Evolutionary conservation across 106 monocot species (phyloP), one percentile per base, ranked within the genome.

Genomic region (Apostasia shenzhenica): DNA sequence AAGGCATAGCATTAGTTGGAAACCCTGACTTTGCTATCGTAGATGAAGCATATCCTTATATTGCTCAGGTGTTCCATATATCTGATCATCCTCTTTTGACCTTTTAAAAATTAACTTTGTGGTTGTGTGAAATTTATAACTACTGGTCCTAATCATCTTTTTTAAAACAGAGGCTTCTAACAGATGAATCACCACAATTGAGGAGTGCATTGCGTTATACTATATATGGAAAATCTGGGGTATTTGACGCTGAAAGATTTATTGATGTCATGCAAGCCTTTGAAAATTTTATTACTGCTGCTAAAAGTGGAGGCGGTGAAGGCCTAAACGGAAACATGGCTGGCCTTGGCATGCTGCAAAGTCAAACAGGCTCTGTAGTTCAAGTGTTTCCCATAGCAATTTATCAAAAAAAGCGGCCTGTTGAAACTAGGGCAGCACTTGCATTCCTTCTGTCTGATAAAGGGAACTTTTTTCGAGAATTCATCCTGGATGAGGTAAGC

Each of bases 261-360:
- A 97, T 97, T 55, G 97, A 97, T 83, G 89, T 97, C 11, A 97
- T 97, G 97, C 97, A 90, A 87, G 97, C 97, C 54, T 97, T 97
- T 74, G 97, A 97, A 63, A 97, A 78, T 78, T 97, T 97, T 45
- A 85, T 97, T 48, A 79, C 66, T 55, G 97, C 97, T 53, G 97
- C 97, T 70, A 97, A 92, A 81, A 97, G 97, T 76, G 97, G 97
- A 37, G 97, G 97, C 46, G 97, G 97, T 6, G 97, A 97, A 70
- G 66, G 69, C 5, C 63, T 92, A 57, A 89, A 97, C 48, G 92
- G 97, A 59, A 82, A 78, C 68, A 97, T 97, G 97, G 97, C 92
- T 72, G 84, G 68, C 63, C 89, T 97, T 50, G 89, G 83, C 43
- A 69, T 66, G 69, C 57, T 83, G 54, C 84, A 77, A 77, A 74